Evolutionary conservation across 179 eudicot genomes (phyloP), one percentile per base, ranked within the genome.

Genomic region (Actinidia arguta): DNA sequence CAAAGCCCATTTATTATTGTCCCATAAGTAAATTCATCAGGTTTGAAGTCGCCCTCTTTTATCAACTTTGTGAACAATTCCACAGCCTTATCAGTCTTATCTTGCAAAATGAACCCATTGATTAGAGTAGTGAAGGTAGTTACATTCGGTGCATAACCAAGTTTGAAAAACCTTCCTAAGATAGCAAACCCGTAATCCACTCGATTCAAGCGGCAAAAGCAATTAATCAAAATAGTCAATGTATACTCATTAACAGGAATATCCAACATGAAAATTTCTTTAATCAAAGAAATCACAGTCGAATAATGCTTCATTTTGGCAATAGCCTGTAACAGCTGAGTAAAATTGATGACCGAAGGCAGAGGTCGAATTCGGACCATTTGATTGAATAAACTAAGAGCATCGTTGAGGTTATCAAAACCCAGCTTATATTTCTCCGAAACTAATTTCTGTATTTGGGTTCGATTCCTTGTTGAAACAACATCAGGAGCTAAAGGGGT

Each of bases 171-270:
- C 42, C 24, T 36, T 5, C 47, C 46, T 46, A 67, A 16, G 4
- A 36, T 3, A 67, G 72, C 6, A 67, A 36, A 67, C 44, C 71
- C 71, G 1, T 36, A 12, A 5, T 67, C 47, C 4, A 36, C 39
- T 67, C 17, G 71, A 67, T 67, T 67, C 71, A 67, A 16, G 39
- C 46, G 71, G 71, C 71, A 44, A 70, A 70, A 46, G 13, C 54
- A 46, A 36, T 70, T 70, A 11, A 70, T 70, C 25, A 46, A 0
- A 9, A 70, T 11, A 70, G 0, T 1, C 54, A 46, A 14, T 1
- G 74, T 70, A 0, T n/a, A n/a, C 0, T 46, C 31, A 9, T 11
- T 0, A 9, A 46, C 47, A 0, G 75, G 51, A 20, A 70, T n/a
- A 18, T 27, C 54, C 0, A 70, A 6, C 75, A 18, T 6, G 36